Percentiles rank a stretch among this genome's conserved stretches.
phyloP scores from a whole-genome alignment of 129 eudicot species.

The Scalesia atractyloides region DNA sequence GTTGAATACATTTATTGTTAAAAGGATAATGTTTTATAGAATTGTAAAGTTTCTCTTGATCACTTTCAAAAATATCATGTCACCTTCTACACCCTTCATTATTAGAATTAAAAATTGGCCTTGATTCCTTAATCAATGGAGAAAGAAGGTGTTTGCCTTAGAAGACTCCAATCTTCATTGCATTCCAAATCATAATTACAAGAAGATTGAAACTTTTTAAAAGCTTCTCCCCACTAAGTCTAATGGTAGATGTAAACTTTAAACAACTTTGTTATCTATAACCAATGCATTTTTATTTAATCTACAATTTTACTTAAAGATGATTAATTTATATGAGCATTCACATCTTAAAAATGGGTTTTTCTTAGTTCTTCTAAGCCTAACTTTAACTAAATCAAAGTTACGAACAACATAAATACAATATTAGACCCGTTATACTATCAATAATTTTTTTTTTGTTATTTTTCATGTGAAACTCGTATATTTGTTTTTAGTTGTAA shows the following conservation, averaged over 20 bases:
- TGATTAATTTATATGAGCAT: neutral
- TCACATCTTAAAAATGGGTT: neutral
- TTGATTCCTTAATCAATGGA: constrained; percentile 31
- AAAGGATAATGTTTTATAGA: too few species aligned
- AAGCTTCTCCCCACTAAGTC: constrained; percentile 22
- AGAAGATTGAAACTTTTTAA: constrained; percentile 28
- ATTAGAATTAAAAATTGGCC: neutral
- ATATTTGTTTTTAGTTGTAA: too few species aligned
- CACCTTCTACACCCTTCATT: neutral
- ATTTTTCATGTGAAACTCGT: too few species aligned
- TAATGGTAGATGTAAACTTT: neutral
- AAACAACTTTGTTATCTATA: neutral
- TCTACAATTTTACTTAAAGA: neutral
- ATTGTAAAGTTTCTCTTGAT: too few species aligned
- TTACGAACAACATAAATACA: too few species aligned
- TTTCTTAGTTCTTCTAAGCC: neutral
- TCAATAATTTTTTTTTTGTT: too few species aligned
- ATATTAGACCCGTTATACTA: too few species aligned
- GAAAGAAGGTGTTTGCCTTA: constrained; percentile 18
- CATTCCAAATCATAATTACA: constrained; percentile 34
- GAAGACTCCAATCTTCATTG: constrained; percentile 18
- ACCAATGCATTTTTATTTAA: neutral
- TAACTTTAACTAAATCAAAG: neutral
- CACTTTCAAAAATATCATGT: neutral
- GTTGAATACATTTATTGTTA: too few species aligned